Base-by-base conservation (phyloP, 1,139 yeast genomes). In the Saccharomyces hybrid region DNA sequence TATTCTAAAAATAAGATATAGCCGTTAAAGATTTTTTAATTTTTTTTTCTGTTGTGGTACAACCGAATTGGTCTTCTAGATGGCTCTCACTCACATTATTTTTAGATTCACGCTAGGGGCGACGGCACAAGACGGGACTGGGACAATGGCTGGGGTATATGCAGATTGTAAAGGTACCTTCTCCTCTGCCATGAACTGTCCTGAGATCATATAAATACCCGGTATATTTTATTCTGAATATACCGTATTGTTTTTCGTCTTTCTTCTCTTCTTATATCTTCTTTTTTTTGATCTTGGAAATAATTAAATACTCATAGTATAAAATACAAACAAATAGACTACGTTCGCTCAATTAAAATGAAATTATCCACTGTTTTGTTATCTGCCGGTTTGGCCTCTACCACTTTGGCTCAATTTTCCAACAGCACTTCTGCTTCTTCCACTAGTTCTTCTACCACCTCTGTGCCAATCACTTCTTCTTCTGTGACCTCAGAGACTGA, bases 361-460 rank as follows among this genome's bases (percentile, higher is more conserved):
- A 52, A 55, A 52, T 56, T 57, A 23, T 31, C 59, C 9, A 53
- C 52, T 23, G 29, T 47, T 25, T 38, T 50, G 47, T 44, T 57
- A 19, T 42, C 54, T 47, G 31, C 53, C 44, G 19, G 50, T 29
- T 49, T 57, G 16, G 44, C 53, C 26, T 50, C 60, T 5, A 47
- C 55, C 23, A 46, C 56, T 26, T 29, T 53, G 52, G 58, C 58
- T 38, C 34, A 46, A 25, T 49, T 52, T 25, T 42, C 50, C 26
- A 52, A 52, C 48, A 31, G 25, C 28, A 23, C 50, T 2, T 3
- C 50, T 46, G 52, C 48, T 14, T 38, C 50, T 14, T 27, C 52
- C 47, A 28, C 16, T 19, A 19, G 23, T 19, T 19, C 23, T 19
- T 19, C 23, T 19, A 19, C 4, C 4, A 3, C 23, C 23, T 19